Percentiles rank a stretch among this genome's conserved stretches.
Conservation (phyloP, 129 eudicot genomes). For the Tagetes patula region DNA sequence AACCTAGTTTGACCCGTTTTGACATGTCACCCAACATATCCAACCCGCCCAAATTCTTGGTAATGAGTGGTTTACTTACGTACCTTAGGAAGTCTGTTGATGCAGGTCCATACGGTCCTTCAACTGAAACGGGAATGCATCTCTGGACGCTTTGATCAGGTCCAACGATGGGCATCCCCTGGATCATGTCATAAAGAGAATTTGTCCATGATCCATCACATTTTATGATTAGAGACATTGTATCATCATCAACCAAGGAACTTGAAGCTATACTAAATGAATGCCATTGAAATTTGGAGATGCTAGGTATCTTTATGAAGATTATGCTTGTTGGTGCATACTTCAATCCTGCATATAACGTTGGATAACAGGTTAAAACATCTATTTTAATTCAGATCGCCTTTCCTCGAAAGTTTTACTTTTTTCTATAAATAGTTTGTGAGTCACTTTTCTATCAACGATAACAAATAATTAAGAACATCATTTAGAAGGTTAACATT, state of each 20-base stretch:
- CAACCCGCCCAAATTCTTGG: not conserved
- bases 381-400: not conserved
- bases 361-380: not conserved
- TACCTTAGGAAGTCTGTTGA: constrained; percentile 67
- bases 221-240: constrained; percentile 71
- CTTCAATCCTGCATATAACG: constrained; percentile 54
- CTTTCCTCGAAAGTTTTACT: not conserved
- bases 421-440: not conserved
- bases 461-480: too few relatives aligned
- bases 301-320: constrained; percentile 69
- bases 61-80: not conserved
- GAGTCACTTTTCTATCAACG: too few relatives aligned
- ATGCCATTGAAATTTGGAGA: constrained; percentile 90
- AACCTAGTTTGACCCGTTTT: not conserved
- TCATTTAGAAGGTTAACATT: not conserved
- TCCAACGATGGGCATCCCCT: constrained; percentile 35
- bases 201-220: constrained; percentile 87
- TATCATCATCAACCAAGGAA: constrained; percentile 57
- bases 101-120: constrained; percentile 94
- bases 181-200: constrained; percentile 49
- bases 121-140: constrained; percentile 62
- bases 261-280: constrained; percentile 84
- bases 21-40: not conserved
- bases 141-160: constrained; percentile 30
- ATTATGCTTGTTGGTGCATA: constrained; percentile 81